phyloP scores from a whole-genome alignment of 345 rosid species.

The Cardamine chenopodiifolia region DNA sequence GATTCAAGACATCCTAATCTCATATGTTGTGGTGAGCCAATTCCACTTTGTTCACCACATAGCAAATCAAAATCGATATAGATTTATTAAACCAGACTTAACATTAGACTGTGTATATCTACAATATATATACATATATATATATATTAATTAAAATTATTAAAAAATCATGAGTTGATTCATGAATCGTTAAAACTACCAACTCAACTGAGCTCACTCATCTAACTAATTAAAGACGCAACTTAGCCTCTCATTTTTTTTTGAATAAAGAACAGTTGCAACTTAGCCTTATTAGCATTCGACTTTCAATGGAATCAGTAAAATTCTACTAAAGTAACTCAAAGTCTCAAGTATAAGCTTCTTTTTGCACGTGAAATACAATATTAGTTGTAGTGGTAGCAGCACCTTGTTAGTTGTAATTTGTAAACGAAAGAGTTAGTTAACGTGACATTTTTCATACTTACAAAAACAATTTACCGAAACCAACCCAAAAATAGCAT shows the following conservation, averaged over 20 bases:
- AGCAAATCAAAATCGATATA: not conserved
- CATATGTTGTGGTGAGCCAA: not conserved
- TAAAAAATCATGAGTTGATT: not conserved
- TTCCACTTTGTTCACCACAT: not conserved
- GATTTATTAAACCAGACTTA: not conserved
- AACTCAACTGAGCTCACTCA: not conserved
- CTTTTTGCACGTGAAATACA: slow-evolving; percentile 4
- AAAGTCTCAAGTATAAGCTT: not conserved
- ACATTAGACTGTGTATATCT: no score
- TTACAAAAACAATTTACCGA: not conserved
- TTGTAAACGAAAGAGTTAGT: not conserved
- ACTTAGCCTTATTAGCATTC: not conserved
- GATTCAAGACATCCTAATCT: not conserved
- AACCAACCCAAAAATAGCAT: not conserved
- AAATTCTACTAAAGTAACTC: not conserved
- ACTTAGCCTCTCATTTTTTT: not conserved
- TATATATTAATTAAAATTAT: no score
- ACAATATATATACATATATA: no score
- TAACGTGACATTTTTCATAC: not conserved
- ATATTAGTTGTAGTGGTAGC: not conserved
- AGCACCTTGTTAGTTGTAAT: not conserved
- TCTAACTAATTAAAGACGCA: not conserved
- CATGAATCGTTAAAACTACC: not conserved
- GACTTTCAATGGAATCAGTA: not conserved
- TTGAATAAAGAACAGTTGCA: no score